Conservation (phyloP, 1,284 basidiomycete species). For the Earliella scabrosa region DNA sequence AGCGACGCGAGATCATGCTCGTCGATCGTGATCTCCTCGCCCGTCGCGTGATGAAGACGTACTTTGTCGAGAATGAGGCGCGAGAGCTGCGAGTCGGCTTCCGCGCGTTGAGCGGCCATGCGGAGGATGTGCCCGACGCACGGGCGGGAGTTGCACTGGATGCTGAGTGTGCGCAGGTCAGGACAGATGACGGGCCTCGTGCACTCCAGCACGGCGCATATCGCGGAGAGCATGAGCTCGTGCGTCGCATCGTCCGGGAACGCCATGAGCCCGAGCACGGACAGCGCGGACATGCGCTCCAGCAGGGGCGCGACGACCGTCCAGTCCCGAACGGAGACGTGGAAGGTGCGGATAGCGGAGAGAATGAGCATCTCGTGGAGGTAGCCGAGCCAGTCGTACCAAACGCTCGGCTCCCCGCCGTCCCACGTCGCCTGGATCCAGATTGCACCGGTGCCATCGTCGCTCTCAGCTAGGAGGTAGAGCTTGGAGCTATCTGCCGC, state of each 20-base stretch:
- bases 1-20: background rate
- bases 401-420: conserved; percentile 6
- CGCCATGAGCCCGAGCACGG: conserved; percentile 6
- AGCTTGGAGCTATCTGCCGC: conserved; percentile 3
- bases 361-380: conserved; percentile 2
- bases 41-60: background rate
- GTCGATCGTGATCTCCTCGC: background rate
- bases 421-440: conserved; percentile 16
- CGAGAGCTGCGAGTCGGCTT: background rate
- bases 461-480: conserved; percentile 11
- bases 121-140: background rate
- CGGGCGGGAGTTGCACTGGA: background rate
- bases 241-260: background rate
- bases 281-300: conserved; percentile 2
- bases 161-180: conserved; percentile 9
- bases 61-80: conserved; percentile 9
- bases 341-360: conserved; percentile 1
- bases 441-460: background rate
- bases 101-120: background rate
- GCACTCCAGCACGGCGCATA: background rate
- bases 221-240: background rate
- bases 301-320: conserved; percentile 8
- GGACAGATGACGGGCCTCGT: background rate
- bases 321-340: conserved; percentile 9
- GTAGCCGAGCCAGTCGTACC: conserved; percentile 6